Conservation (phyloP, 192 early-diverging fungal species). For the Linnemannia elongata region DNA sequence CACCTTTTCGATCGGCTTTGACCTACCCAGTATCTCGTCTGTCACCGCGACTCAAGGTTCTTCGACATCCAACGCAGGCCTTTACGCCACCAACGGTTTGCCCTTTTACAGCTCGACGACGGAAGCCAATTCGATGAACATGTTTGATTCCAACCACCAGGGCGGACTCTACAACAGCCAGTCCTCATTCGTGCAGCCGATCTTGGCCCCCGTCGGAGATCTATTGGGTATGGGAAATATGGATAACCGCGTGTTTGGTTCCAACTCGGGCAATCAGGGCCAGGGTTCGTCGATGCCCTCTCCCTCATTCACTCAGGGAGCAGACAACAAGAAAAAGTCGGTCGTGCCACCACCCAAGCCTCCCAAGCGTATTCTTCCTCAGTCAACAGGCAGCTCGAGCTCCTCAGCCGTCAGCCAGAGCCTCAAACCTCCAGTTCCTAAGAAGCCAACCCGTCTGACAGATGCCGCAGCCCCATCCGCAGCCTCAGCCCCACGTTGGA, state of each 20-base stretch:
- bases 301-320: neutral
- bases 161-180: slow-evolving; percentile 25
- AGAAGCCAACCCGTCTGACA: slow-evolving; percentile 36
- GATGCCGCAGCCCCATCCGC: slow-evolving; percentile 4
- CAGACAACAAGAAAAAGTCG: slow-evolving; percentile 16
- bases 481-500: slow-evolving; percentile 31
- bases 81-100: slow-evolving; percentile 16
- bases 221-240: slow-evolving; percentile 39
- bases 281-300: neutral
- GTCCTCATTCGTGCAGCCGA: slow-evolving; percentile 35
- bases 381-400: slow-evolving; percentile 55
- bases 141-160: slow-evolving; percentile 36
- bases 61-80: neutral
- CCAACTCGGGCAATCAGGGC: neutral
- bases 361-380: slow-evolving; percentile 45
- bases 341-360: slow-evolving; percentile 40
- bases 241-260: slow-evolving; percentile 13
- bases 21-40: slow-evolving; percentile 18
- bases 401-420: slow-evolving; percentile 42
- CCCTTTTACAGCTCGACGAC: slow-evolving; percentile 26
- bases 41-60: neutral
- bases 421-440: slow-evolving; percentile 46
- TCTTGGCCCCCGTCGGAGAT: slow-evolving; percentile 38
- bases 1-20: slow-evolving; percentile 36
- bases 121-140: slow-evolving; percentile 6